Evolutionary conservation across 2,329 filamentous ascomycete species (phyloP), one percentile per base, ranked within the genome.

Genomic region (Fusarium brachygibbosum): DNA sequence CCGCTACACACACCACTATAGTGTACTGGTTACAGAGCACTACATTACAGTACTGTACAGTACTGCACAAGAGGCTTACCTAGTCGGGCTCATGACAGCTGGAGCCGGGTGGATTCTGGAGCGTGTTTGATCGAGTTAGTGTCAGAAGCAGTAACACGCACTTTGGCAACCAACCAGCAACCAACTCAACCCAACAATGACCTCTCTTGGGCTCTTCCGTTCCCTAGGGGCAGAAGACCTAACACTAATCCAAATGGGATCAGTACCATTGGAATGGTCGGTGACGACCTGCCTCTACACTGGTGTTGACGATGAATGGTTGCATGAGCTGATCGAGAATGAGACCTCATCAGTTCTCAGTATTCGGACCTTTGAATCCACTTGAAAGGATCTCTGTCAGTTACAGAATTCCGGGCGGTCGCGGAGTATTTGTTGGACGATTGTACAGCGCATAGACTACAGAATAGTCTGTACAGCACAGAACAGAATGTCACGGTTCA

Each of bases 61-160:
- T 42, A 58, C 38, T 49, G 42, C 61, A 49, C 56, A 58, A 66
- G 54, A 55, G 63, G 54, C 66, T 63, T 65, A n/a, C 48, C 48
- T 38, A 50, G 70, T 59, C 55, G 55, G 68, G 49, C 69, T 68
- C 62, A 64, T 73, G 72, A 63, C 70, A 73, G 63, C 64, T 70
- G 66, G 72, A 45, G 58, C 61, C 54, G 31, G 45, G 71, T 68
- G 69, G 67, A 53, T 72, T 57, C 58, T 64, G 37, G 25, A 51
- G 32, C 19, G 48, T 50, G 16, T 50, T 25, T 25, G 6, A 25
- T 25, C 6, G 6, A 25, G 23, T 25, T 50, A 50, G 48, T 50
- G 48, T 46, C 51, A 61, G 56, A 72, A 63, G 63, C 60, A 69
- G 48, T 31, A 52, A 48, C 41, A 55, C 62, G 58, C 54, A 54